phyloP scores from a whole-genome alignment of 2,329 filamentous ascomycete genomes.

The Aspergillus sp. region DNA sequence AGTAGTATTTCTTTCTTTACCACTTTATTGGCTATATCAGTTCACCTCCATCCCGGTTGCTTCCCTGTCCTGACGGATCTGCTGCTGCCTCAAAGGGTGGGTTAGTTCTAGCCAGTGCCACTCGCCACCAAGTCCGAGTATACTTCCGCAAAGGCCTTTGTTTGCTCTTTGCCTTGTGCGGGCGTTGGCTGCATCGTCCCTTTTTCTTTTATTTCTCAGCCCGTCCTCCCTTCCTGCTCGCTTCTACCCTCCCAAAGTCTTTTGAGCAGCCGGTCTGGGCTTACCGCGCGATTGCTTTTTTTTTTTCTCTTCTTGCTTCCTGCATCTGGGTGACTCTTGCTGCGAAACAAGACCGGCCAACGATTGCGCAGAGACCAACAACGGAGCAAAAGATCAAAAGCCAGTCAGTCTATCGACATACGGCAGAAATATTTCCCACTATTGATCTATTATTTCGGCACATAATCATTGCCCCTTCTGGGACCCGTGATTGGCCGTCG shows the following conservation, averaged over 20 bases:
- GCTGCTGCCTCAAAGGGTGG: not conserved
- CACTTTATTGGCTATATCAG: slow-evolving; percentile 18
- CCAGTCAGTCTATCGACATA: not conserved
- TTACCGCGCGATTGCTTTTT: not conserved
- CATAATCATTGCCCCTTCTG: slow-evolving; percentile 7
- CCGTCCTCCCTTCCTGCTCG: slow-evolving; percentile 8
- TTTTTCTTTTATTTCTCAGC: slow-evolving; percentile 7
- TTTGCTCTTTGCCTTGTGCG: slow-evolving; percentile 12
- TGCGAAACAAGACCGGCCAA: not conserved
- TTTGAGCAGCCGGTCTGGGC: not conserved
- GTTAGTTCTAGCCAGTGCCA: too few relatives aligned
- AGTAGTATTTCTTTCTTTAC: slow-evolving; percentile 9
- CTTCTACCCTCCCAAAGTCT: not conserved
- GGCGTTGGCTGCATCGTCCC: slow-evolving; percentile 7
- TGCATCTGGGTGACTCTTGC: not conserved
- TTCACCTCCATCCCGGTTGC: slow-evolving; percentile 1
- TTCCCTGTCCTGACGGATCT: slow-evolving; percentile 6
- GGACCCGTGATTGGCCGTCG: slow-evolving; percentile 21
- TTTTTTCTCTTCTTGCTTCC: not conserved
- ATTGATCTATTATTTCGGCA: slow-evolving; percentile 13
- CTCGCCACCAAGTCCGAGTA: not conserved
- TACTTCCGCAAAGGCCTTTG: slow-evolving; percentile 11
- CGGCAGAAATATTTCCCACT: slow-evolving; percentile 3
- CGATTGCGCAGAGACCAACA: not conserved
- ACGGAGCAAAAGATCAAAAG: not conserved